Percentiles rank a stretch among this genome's conserved stretches.
phyloP scores from a whole-genome alignment of 768 basidiomycete genomes.

The Coprinopsis marcescibilis region DNA sequence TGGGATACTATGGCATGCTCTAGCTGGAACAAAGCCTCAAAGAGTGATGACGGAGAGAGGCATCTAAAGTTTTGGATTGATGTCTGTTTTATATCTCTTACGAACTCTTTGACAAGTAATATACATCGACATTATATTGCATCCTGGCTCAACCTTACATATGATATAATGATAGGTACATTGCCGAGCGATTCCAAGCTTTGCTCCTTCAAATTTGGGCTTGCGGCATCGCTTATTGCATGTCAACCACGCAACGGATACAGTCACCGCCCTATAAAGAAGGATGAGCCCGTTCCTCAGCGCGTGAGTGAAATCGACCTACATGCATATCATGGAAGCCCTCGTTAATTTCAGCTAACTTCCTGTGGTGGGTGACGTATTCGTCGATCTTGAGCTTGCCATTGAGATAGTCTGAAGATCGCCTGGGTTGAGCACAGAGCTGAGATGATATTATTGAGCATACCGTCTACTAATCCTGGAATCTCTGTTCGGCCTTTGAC shows the following conservation, averaged over 20 bases:
- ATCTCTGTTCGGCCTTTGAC: slow-evolving; percentile 97
- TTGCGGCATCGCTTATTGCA: slow-evolving; percentile 41
- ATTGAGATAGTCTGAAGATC: slow-evolving; percentile 62
- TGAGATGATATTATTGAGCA: slow-evolving; percentile 9
- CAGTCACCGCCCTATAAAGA: slow-evolving; percentile 64
- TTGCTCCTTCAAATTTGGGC: neutral
- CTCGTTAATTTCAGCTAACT: slow-evolving; percentile 69
- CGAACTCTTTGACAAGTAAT: neutral
- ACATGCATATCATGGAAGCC: slow-evolving; percentile 98
- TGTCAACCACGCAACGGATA: slow-evolving; percentile 93
- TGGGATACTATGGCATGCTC: slow-evolving; percentile 60
- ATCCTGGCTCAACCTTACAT: neutral
- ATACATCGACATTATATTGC: neutral
- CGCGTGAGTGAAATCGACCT: slow-evolving; percentile 32
- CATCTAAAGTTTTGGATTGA: slow-evolving; percentile 23
- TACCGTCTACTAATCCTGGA: slow-evolving; percentile 88
- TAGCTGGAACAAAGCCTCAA: slow-evolving; percentile 48
- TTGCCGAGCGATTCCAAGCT: neutral
- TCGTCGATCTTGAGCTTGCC: slow-evolving; percentile 90
- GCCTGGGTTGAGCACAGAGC: neutral
- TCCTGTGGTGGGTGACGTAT: slow-evolving; percentile 86
- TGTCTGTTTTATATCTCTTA: neutral
- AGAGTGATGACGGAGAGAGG: slow-evolving; percentile 47
- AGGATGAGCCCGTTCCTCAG: slow-evolving; percentile 8
- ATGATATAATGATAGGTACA: slow-evolving; percentile 7